Base-by-base conservation (phyloP, 768 basidiomycete species). In the Serendipita sp. region DNA sequence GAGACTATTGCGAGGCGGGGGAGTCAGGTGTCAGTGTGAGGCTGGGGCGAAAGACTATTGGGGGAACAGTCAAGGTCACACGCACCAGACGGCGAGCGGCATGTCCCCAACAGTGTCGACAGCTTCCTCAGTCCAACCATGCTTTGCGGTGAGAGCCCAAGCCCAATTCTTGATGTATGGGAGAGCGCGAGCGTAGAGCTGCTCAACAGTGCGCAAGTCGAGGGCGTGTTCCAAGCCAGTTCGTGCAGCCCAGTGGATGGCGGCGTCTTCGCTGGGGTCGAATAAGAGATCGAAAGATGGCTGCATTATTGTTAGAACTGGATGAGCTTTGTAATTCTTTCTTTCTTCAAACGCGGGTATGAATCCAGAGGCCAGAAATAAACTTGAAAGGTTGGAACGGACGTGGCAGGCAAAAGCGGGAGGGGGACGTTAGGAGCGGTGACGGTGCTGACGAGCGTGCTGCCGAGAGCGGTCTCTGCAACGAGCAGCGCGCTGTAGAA, bases 211-310 rank as follows among this genome's bases (percentile, higher is more conserved):
- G 17, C 53, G 24, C 13, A 58, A 31, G 33, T 58, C 53, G 24
- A 58, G 30, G 17, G 53, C 53, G 30, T 58, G 53, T 58, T 58
- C 53, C 53, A 58, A 58, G 31, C 26, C 24, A 58, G 53, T 58
- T 22, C 53, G 11, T 9, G 53, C 53, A n/a, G 53, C 53, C 53
- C 53, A 58, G 53, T 58, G 53, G 53, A 58, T 58, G 53, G 53
- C 53, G 11, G 53, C 33, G 33, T 58, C 53, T 31, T 58, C 53
- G 20, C 53, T 58, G 53, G 53, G 53, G 53, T 58, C 53, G 31
- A 58, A 58, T 58, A 58, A 34, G 24, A 58, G 53, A 33, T 58
- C 33, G 30, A 58, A 26, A n/a, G 53, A 58, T 11, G 45, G n/a
- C 45, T 48, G 45, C 45, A 48, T 48, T 48, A 26, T 58, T 22